A percentile compares a stretch with the other conserved stretches of the same genome.
These are phyloP conservation scores for Daldinia decipiens DNA, from an alignment of 495 filamentous ascomycete species.

Conservation along the genomic window DNA sequence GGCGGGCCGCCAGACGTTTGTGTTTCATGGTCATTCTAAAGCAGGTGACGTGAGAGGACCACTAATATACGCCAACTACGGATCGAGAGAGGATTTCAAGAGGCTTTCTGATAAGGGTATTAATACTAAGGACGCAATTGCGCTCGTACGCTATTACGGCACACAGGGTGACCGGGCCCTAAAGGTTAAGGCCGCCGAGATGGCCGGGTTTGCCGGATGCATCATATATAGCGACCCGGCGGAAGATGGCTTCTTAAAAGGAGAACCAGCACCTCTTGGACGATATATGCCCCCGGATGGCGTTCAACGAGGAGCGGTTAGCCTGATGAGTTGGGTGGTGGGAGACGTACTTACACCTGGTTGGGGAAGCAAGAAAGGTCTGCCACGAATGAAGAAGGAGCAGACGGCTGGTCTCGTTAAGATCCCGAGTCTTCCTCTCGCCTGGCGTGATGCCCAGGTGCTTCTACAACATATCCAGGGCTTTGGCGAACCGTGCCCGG, in stretches of 20 bases:
- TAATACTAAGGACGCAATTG: conserved; percentile 80
- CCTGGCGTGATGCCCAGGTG: conserved; percentile 86
- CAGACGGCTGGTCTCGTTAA: conserved; percentile 76
- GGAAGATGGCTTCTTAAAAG: conserved; percentile 78
- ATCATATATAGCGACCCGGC: conserved; percentile 91
- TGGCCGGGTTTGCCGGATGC: conserved; percentile 83
- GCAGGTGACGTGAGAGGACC: conserved; percentile 90
- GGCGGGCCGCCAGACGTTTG: conserved; percentile 68
- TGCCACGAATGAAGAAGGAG: conserved; percentile 71
- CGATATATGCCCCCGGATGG: conserved; percentile 80
- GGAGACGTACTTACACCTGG: conserved; percentile 92
- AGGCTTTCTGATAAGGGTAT: conserved; percentile 74
- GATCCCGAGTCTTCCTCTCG: conserved; percentile 88
- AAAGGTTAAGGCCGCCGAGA: conserved; percentile 90
- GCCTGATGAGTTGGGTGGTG: conserved; percentile 81
- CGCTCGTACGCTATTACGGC: conserved; percentile 82
- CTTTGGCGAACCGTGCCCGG: conserved; percentile 73
- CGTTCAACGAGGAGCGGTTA: conserved; percentile 85
- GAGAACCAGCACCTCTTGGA: conserved; percentile 75
- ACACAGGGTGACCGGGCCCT: conserved; percentile 74
- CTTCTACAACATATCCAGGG: conserved; percentile 82
- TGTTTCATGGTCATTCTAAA: conserved; percentile 90
- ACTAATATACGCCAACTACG: conserved; percentile 94
- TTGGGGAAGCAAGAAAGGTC: conserved; percentile 76
- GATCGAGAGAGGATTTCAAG: conserved; percentile 83